phyloP scores from a whole-genome alignment of 768 basidiomycete species.

The Kockovaella imperatae region DNA sequence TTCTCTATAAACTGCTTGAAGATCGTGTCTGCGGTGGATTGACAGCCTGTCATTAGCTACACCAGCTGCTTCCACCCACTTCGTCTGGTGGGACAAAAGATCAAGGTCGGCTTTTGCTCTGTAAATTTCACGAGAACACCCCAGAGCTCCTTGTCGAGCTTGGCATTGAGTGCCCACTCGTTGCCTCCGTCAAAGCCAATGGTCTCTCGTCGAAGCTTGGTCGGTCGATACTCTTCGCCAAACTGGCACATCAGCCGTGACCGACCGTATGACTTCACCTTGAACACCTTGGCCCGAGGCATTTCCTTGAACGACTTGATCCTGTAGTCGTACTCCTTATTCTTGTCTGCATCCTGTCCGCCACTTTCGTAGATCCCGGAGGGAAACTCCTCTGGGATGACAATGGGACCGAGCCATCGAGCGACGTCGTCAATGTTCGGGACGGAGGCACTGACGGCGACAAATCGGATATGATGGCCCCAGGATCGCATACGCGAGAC shows the following conservation, averaged over 20 bases:
- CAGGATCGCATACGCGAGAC: slow-evolving; percentile 82
- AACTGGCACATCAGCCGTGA: slow-evolving; percentile 53
- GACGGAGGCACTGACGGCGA: slow-evolving; percentile 78
- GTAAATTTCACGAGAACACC: slow-evolving; percentile 64
- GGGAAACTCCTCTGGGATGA: slow-evolving; percentile 2
- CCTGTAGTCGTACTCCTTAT: background rate
- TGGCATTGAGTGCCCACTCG: slow-evolving; percentile 66
- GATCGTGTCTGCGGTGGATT: slow-evolving; percentile 64
- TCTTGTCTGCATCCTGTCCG: background rate
- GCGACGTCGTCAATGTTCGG: slow-evolving; percentile 90
- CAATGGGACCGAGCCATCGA: slow-evolving; percentile 65
- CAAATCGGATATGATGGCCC: slow-evolving; percentile 64
- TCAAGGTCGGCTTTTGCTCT: slow-evolving; percentile 69
- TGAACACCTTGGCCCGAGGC: slow-evolving; percentile 57
- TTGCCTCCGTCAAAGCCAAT: slow-evolving; percentile 63
- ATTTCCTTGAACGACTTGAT: slow-evolving; percentile 14
- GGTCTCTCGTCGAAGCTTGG: slow-evolving; percentile 65
- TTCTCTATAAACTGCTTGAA: slow-evolving; percentile 61
- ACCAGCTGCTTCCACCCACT: slow-evolving; percentile 47
- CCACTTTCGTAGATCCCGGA: slow-evolving; percentile 30
- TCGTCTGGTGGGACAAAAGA: slow-evolving; percentile 85
- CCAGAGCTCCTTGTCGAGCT: slow-evolving; percentile 67
- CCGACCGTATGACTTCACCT: slow-evolving; percentile 48
- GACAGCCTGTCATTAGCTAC: slow-evolving; percentile 11
- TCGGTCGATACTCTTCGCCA: slow-evolving; percentile 84